Conservation (phyloP, 148 eudicot genomes). For the Amaranthus palmeri region DNA sequence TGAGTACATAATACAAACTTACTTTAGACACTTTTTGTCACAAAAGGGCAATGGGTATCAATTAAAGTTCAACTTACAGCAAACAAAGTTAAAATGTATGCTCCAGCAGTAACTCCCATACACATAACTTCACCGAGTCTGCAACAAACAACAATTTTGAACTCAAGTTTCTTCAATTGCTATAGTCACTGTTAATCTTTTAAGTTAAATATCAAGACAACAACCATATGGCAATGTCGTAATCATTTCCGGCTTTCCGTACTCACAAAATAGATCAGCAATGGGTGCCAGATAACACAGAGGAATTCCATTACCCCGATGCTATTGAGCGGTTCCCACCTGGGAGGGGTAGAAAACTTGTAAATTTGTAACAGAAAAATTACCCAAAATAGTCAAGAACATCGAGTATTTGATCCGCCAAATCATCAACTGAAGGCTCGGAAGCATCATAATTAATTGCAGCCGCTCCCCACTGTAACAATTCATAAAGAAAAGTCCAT, state of each 20-base stretch:
- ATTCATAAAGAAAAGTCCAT: slow-evolving; percentile 30
- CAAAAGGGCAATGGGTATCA: background rate
- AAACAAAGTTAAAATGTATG: slow-evolving; percentile 77
- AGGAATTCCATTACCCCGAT: too few species aligned
- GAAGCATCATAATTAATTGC: slow-evolving; percentile 46
- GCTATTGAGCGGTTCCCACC: too few species aligned
- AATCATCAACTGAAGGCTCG: slow-evolving; percentile 63
- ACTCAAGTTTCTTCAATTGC: background rate
- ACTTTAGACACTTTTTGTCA: background rate
- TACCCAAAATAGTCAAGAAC: slow-evolving; percentile 91
- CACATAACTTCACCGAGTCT: slow-evolving; percentile 88
- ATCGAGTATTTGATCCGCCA: slow-evolving; percentile 88
- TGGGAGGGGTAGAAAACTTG: background rate
- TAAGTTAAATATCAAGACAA: background rate
- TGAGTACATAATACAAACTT: slow-evolving; percentile 9
- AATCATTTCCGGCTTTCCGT: background rate
- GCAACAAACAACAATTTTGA: slow-evolving; percentile 10
- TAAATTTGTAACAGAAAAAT: slow-evolving; percentile 8
- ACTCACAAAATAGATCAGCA: background rate
- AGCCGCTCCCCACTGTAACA: slow-evolving; percentile 89
- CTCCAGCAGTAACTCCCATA: slow-evolving; percentile 96
- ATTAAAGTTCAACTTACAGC: slow-evolving; percentile 56
- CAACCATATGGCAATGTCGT: background rate
- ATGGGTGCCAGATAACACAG: background rate
- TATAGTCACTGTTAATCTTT: background rate